phyloP scores from a whole-genome alignment of 139 green algal species.

The Marvania coccoides region DNA sequence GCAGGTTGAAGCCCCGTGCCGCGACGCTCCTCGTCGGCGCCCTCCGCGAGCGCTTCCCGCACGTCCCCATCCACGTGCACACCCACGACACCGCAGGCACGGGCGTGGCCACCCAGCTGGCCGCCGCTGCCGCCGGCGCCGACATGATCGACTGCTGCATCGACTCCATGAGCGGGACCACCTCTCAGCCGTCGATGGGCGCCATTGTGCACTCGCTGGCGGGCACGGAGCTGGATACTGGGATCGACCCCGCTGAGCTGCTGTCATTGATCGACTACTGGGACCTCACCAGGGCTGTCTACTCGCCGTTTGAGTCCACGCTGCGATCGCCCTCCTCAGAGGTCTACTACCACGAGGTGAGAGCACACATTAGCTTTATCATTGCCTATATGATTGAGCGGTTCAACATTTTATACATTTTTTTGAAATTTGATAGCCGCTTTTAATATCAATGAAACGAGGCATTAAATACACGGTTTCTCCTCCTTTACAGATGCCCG shows the following conservation, averaged over 20 bases:
- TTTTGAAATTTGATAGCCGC: no score
- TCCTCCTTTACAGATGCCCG: no score
- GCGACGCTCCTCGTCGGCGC: slow-evolving; percentile 70
- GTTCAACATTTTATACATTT: no score
- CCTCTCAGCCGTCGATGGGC: slow-evolving; percentile 76
- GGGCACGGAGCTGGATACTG: slow-evolving; percentile 75
- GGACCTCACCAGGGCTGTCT: slow-evolving; percentile 76
- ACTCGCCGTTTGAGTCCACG: slow-evolving; percentile 84
- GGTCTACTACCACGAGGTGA: slow-evolving; percentile 93
- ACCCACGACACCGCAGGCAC: slow-evolving; percentile 89
- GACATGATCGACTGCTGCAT: slow-evolving; percentile 83
- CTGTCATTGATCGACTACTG: slow-evolving; percentile 69
- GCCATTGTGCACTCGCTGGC: slow-evolving; percentile 68
- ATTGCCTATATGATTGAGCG: no score
- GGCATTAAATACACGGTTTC: no score
- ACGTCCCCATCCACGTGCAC: slow-evolving; percentile 78
- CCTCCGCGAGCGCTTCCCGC: slow-evolving; percentile 64
- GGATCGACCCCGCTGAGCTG: slow-evolving; percentile 53
- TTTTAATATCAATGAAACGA: no score
- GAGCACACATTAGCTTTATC: no score
- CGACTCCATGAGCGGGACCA: slow-evolving; percentile 72
- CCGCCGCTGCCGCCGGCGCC: slow-evolving; percentile 67
- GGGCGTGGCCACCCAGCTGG: slow-evolving; percentile 64
- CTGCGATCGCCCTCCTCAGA: slow-evolving; percentile 55
- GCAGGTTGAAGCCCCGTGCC: slow-evolving; percentile 77